Conservation (phyloP, 78 protist species). For the Polysphondylium violaceum region DNA sequence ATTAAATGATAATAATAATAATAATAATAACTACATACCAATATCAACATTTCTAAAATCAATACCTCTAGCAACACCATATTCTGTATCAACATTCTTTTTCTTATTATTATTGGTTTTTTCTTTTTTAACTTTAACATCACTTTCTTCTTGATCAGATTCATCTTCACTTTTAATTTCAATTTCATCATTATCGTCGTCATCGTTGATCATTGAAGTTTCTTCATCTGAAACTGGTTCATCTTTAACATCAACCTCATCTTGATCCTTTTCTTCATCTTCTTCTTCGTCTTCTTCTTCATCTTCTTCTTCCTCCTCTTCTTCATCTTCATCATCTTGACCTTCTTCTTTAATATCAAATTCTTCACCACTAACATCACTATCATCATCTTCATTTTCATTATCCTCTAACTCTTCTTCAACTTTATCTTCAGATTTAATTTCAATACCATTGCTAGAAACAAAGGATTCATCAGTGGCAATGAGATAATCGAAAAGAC, state of each 20-base stretch:
- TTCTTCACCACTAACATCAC: constrained; percentile 23
- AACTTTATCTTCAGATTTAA: constrained; percentile 23
- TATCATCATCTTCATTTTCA: constrained; percentile 21
- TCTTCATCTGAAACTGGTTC: constrained; percentile 7
- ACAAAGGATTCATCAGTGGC: constrained; percentile 89
- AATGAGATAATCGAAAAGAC: constrained; percentile 87
- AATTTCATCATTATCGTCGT: neutral
- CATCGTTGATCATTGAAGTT: constrained; percentile 22
- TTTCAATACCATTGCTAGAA: constrained; percentile 1
- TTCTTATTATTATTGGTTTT: neutral
- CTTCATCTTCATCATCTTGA: constrained; percentile 30
- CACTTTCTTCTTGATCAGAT: neutral
- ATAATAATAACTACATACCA: too few relatives aligned
- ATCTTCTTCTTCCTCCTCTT: constrained; percentile 37
- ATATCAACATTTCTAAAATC: constrained; percentile 89
- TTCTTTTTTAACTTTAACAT: constrained; percentile 13
- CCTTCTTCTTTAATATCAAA: neutral
- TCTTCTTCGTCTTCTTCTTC: constrained; percentile 24
- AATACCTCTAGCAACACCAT: constrained; percentile 90
- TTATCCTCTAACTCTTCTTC: constrained; percentile 17
- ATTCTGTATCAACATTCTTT: constrained; percentile 39
- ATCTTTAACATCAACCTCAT: constrained; percentile 16
- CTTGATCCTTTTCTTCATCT: constrained; percentile 9
- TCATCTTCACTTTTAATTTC: constrained; percentile 4
- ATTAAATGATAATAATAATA: neutral